Base-by-base conservation (phyloP, 2,329 filamentous ascomycete genomes). In the Fusarium sp. region DNA sequence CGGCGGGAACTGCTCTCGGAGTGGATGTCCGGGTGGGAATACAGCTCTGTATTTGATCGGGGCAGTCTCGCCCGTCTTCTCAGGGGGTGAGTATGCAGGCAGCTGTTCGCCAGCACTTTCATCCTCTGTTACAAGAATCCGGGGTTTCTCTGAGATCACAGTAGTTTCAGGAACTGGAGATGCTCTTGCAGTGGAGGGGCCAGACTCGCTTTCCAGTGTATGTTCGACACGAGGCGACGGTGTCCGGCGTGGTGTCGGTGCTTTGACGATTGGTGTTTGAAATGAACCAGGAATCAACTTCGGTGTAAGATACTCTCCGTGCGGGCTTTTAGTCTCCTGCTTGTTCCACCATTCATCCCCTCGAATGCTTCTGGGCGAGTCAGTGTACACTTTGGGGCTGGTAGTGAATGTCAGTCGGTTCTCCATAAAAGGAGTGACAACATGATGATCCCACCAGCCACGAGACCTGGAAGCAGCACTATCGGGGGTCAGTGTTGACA, bases 391-490 rank as follows among this genome's bases (percentile, higher is more conserved):
- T 72, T 75, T 79, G 49, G 80, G 79, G 49, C 80, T 81, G 49
- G 82, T 80, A 24, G 66, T 72, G 49, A 86, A 83, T 40, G 83
- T 84, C 16, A 81, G 73, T 52, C 72, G 79, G 74, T 72, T 85
- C 74, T 86, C 83, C 18, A 80, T 73, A 74, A 94, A 94, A 1
- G 92, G 92, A 2, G 91, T 92, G 10, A 87, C 90, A 59, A 94
- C 88, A 70, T 92, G 86, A 74, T 93, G 86, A 73, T 93, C 92
- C 92, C 92, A 94, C 91, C 92, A 94, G 22, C 92, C 92, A 64
- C 86, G 85, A 27, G 90, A 91, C 59, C 85, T 85, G 14, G 87
- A 86, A 44, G 83, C 85, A 29, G 87, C 88, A 43, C 86, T 88
- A 50, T 84, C 79, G 46, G 84, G 78, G 44, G 81, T 79, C 70